Base-by-base conservation (phyloP, 2,329 filamentous ascomycete species). In the Xylaria sp. region DNA sequence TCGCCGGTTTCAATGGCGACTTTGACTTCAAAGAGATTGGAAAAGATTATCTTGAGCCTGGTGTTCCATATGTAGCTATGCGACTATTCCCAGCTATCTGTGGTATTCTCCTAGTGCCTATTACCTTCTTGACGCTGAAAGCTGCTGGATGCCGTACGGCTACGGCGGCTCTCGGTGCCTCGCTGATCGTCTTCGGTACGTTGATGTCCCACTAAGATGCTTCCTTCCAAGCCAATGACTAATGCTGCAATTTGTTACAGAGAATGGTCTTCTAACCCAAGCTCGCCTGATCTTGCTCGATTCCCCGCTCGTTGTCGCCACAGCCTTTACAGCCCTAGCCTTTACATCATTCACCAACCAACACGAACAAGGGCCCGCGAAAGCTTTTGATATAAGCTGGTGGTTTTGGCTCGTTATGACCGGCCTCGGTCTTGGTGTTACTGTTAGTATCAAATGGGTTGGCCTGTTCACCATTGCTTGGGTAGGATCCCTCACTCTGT, bases 11-110 rank as follows among this genome's bases (percentile, higher is more conserved):
- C 77, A 87, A 97, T 75, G 95, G 95, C 68, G 85, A 92, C 67
- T 99, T 99, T 76, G 95, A 98, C 78, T 99, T 99, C 84, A 99
- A 98, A 83, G 94, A 99, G 71, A 99, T 99, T 79, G 95, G 95
- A 78, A 97, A 98, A 82, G 95, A 99, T 78, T 99, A 99, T 76
- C 77, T 98, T 67, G 95, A 97, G 80, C 93, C 95, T 3, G 88
- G 89, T 56, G 95, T 99, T 57, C 95, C 95, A 45, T 99, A 99
- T 78, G 95, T 99, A 59, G 91, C 95, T 59, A 99, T 99, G 95
- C 91, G 95, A 76, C 79, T 98, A 79, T 88, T 97, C 69, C 94
- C 95, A 40, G 95, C 95, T 58, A 81, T 98, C 68, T 90, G 93
- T 71, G 95, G 95, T 75, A 89, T 98, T 63, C 79, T 96, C 59